phyloP scores from a whole-genome alignment of 2,329 filamentous ascomycete genomes.

The Aureobasidium lini region DNA sequence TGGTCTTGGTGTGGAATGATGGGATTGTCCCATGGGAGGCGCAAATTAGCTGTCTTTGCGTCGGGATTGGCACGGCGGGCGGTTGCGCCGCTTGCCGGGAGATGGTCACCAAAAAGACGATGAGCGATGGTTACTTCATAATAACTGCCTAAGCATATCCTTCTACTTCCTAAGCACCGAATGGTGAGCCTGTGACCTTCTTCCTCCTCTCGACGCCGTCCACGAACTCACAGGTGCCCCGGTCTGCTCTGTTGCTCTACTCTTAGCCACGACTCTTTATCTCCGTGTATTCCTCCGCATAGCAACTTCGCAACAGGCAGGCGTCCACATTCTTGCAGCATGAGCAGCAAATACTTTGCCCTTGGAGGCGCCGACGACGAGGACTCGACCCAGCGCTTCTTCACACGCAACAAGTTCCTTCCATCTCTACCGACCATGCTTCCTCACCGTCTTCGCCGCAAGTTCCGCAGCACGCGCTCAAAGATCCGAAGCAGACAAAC shows the following conservation, averaged over 20 bases:
- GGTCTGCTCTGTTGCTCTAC: neutral
- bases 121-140: conserved; percentile 8
- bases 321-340: neutral
- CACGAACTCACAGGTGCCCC: neutral
- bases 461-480: conserved; percentile 52
- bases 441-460: conserved; percentile 58
- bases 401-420: conserved; percentile 36
- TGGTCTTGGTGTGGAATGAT: neutral
- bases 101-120: neutral
- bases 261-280: neutral
- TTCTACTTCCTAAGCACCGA: neutral
- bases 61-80: neutral
- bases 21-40: neutral
- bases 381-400: conserved; percentile 31
- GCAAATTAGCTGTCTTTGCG: no score
- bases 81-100: neutral
- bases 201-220: neutral
- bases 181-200: neutral
- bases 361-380: conserved; percentile 16
- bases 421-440: conserved; percentile 46
- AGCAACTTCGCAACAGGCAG: neutral
- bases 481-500: conserved; percentile 60
- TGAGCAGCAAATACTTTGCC: conserved; percentile 15
- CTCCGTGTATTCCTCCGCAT: neutral
- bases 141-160: neutral